Evolutionary conservation across 2,329 filamentous ascomycete genomes (phyloP), one percentile per base, ranked within the genome.

Genomic region (Trichoderma atroviride): DNA sequence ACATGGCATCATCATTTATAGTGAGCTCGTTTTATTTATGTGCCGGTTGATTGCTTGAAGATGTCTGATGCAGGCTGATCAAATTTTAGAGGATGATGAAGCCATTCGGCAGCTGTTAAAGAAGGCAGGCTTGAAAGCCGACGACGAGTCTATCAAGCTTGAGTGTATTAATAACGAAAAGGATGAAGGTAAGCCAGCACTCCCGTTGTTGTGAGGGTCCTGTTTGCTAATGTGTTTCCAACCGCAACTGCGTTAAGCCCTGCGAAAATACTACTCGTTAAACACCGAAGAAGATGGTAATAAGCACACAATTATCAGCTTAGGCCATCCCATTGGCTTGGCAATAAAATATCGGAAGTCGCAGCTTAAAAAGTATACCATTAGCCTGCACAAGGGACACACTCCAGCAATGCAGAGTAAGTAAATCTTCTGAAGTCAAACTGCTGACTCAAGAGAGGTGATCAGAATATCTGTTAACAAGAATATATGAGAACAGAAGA

Each of bases 1-100:
- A n/a, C 63, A 72, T 29, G 71, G 71, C 4, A 70, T 72, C 33
- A 68, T 72, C 27, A 69, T 72, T 31, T 72, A 71, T 31, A 71
- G 71, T 72, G 14, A 56, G 68, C 47, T 3, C 1, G 35, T 13
- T 1, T 1, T 10, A 33, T 29, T 43, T 4, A 22, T 13, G 5
- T 22, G 9, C 4, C 9, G 9, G 22, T 24, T 24, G 10, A 11
- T 24, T 24, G n/a, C 11, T 50, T 5, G 3, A 1, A 27, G 2
- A 29, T 10, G 0, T 7, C 29, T 50, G 4, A 35, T 19, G 13
- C 4, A 22, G 14, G 1, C 10, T 0, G 1, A 19, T 35, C 2
- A 22, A 9, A 10, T 11, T 13, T 11, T 22, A 70, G 69, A 71
- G 50, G 70, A 69, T 13, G 70, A 69, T n/a, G 56, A 71, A 14